Base-by-base conservation (phyloP, 2,329 filamentous ascomycete species). In the Hirsutella rhossiliensis region DNA sequence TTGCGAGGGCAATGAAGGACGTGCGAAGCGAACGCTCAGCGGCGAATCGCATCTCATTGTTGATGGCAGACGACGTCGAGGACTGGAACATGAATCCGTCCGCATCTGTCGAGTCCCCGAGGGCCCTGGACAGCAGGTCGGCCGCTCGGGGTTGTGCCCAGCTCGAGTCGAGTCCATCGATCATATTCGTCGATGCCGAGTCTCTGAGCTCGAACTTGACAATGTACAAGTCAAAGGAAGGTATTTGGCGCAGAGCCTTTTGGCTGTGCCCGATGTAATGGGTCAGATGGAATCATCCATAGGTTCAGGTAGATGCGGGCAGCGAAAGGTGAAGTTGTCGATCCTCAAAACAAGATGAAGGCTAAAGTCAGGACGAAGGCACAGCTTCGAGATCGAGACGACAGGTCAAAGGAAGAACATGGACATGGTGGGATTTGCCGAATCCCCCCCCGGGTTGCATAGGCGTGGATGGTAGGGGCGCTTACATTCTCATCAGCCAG, bases 1-100 rank as follows among this genome's bases (percentile, higher is more conserved):
- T 62, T 31, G 77, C 72, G 44, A 82, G 65, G 47, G 80, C 76
- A 45, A 81, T 72, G 38, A 75, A 76, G 20, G 76, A 79, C 17
- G 73, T 78, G 51, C 78, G 68, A 53, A 79, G 67, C 30, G 76
- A 79, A 53, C 71, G 77, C 48, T 70, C 69, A 15, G 70, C 66
- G 28, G 68, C 67, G 49, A 76, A 73, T 46, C 63, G 66, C 50
- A 77, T 65, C 49, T 74, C 57, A 52, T 73, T 72, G 51, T 73
- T 67, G 48, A 74, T 58, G 34, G 65, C 59, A 34, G 66, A 64
- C 6, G 69, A 68, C 29, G 62, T 61, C 54, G 72, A 75, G 51
- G 54, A 48, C 46, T 54, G 53, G 45, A 58, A 60, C 29, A 50
- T 47, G 43, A 62, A 62, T 29, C 56, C 61, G n/a, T 50, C 42